phyloP scores from a whole-genome alignment of 2,329 filamentous ascomycete genomes.

The Aspergillus japonicus region DNA sequence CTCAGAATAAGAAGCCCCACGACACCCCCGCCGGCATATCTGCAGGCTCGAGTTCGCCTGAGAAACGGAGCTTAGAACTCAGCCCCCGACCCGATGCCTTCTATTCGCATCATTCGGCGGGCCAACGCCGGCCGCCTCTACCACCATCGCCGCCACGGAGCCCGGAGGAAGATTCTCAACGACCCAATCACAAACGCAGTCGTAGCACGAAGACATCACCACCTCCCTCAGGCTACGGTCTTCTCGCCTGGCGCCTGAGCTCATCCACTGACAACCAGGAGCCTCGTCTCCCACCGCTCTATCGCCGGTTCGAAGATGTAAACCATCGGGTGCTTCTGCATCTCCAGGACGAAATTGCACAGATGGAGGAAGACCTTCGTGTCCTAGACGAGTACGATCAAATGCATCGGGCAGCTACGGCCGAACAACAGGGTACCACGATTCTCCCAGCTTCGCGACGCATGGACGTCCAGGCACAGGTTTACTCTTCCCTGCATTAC shows the following conservation, averaged over 20 bases:
- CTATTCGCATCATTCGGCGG: slow-evolving; percentile 26
- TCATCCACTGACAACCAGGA: slow-evolving; percentile 27
- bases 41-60: slow-evolving; percentile 20
- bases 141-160: slow-evolving; percentile 37
- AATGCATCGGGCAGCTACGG: slow-evolving; percentile 34
- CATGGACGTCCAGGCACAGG: slow-evolving; percentile 48
- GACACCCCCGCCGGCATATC: slow-evolving; percentile 17
- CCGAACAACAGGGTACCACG: slow-evolving; percentile 34
- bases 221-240: slow-evolving; percentile 36
- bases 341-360: slow-evolving; percentile 78
- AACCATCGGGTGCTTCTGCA: slow-evolving; percentile 81
- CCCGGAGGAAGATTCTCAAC: slow-evolving; percentile 30
- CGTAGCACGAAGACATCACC: slow-evolving; percentile 25
- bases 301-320: slow-evolving; percentile 76
- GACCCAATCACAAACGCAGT: slow-evolving; percentile 20
- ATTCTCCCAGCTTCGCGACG: slow-evolving; percentile 40
- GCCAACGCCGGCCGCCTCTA: slow-evolving; percentile 24
- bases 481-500: slow-evolving; percentile 54
- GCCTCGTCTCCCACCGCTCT: slow-evolving; percentile 59
- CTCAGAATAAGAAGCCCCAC: slow-evolving; percentile 22
- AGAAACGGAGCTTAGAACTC: slow-evolving; percentile 32
- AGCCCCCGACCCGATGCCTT: slow-evolving; percentile 32
- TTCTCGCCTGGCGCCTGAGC: slow-evolving; percentile 34
- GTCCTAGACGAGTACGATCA: slow-evolving; percentile 62
- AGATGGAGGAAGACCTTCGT: slow-evolving; percentile 75